Evolutionary conservation across 345 rosid species (phyloP).

Genomic region (Gossypium arboreum): DNA sequence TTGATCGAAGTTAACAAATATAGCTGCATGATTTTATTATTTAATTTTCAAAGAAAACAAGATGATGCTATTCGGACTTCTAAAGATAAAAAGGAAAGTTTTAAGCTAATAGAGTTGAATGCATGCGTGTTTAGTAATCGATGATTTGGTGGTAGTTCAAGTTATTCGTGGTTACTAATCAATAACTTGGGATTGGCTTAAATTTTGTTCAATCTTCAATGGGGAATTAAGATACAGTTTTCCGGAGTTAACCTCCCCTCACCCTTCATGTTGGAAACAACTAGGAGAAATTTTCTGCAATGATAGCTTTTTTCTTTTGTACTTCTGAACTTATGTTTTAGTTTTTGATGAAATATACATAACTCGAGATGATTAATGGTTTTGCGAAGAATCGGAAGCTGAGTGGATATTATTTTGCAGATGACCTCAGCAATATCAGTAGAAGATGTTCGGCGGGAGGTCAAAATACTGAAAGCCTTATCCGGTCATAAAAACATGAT

Average conservation of each 20-base stretch:
- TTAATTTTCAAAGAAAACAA: not conserved
- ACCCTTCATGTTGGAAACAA: not conserved
- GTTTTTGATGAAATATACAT: not conserved
- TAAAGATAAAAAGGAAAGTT: not conserved
- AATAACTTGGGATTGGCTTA: constrained; percentile 1
- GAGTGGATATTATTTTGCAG: constrained; percentile 39
- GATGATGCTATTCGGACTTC: not conserved
- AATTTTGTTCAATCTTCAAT: not conserved
- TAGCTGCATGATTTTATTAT: not conserved
- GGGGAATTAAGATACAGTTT: too few species aligned
- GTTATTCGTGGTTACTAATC: not conserved
- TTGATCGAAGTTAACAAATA: not conserved
- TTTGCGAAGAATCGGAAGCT: constrained; percentile 11
- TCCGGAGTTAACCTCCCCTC: not conserved
- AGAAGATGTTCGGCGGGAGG: constrained; percentile 97
- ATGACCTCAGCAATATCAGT: constrained; percentile 81
- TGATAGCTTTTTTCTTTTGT: not conserved
- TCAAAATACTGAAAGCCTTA: constrained; percentile 73
- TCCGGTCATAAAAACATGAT: constrained; percentile 79
- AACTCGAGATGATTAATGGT: not conserved
- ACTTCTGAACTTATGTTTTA: not conserved
- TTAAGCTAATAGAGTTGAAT: not conserved
- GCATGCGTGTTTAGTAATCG: too few species aligned
- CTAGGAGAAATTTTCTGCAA: not conserved
- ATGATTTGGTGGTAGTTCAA: not conserved